Percentiles rank a stretch among this genome's conserved stretches.
phyloP scores from a whole-genome alignment of 192 early-diverging fungal species.

The Coemansia aciculifera region DNA sequence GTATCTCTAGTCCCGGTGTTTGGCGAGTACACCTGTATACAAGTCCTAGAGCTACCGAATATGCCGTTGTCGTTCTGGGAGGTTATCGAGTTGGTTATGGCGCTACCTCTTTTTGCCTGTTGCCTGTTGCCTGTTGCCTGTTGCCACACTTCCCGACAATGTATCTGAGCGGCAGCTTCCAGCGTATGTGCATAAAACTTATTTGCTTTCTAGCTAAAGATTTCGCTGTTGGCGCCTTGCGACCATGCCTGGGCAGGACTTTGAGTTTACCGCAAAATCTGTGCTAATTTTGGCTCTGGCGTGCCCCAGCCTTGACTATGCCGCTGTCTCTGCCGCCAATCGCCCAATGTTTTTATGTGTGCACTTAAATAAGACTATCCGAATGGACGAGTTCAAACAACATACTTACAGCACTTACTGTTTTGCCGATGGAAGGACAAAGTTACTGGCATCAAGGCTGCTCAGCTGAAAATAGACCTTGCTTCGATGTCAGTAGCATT shows the following conservation, averaged over 20 bases:
- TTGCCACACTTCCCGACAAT: neutral
- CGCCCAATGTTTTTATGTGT: too few species aligned
- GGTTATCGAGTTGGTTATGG: neutral
- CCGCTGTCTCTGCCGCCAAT: too few species aligned
- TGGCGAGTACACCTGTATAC: neutral
- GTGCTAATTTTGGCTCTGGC: neutral
- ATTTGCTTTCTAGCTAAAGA: neutral
- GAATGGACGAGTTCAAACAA: too few species aligned
- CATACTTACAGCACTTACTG: too few species aligned
- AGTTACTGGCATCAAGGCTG: too few species aligned
- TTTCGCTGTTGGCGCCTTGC: neutral
- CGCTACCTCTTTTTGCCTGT: neutral
- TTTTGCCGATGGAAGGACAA: too few species aligned
- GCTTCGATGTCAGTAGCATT: too few species aligned
- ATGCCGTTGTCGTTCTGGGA: neutral
- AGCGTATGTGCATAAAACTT: neutral
- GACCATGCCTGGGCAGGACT: neutral
- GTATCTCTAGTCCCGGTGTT: neutral
- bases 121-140: neutral
- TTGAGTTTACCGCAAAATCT: neutral
- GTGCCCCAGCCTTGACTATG: too few species aligned
- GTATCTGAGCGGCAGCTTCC: neutral
- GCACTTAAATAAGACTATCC: too few species aligned
- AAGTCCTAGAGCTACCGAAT: neutral
- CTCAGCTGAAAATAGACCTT: too few species aligned